phyloP scores from a whole-genome alignment of 2,329 filamentous ascomycete genomes.

The Fusarium sp. region DNA sequence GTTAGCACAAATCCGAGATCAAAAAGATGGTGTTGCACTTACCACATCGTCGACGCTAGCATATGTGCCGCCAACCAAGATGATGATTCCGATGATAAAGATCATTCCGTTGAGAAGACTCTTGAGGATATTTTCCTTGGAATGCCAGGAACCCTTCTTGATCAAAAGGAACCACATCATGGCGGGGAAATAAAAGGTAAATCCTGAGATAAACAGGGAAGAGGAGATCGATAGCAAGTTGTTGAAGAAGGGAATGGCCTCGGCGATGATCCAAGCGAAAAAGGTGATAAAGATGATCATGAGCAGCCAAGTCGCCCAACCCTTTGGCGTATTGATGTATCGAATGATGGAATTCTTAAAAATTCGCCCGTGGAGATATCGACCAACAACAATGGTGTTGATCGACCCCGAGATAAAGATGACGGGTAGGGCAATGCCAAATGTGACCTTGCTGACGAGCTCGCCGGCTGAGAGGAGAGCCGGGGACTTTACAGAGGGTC shows the following conservation, averaged over 20 bases:
- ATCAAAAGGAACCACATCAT: not conserved
- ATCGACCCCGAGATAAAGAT: constrained; percentile 1
- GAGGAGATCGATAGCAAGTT: not conserved
- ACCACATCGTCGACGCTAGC: not conserved
- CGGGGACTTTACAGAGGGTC: not conserved
- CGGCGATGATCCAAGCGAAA: constrained; percentile 1
- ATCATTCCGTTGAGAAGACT: not conserved
- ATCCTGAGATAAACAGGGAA: not conserved
- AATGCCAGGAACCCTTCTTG: not conserved
- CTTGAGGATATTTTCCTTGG: not conserved
- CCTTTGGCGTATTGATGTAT: not conserved
- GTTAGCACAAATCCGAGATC: not conserved
- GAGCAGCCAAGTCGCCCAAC: not conserved
- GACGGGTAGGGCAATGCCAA: not conserved
- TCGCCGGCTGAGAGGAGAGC: not conserved
- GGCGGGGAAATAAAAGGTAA: not conserved
- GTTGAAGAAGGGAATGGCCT: not conserved
- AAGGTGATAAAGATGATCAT: not conserved
- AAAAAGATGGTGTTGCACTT: not conserved
- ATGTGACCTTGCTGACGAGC: not conserved
- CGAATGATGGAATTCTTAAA: not conserved
- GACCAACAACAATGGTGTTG: not conserved
- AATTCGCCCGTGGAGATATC: not conserved
- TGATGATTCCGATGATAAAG: not conserved
- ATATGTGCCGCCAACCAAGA: not conserved